These are phyloP conservation scores for Metarhizium album DNA, from an alignment of 2,329 filamentous ascomycete species.

Conservation along the genomic window DNA sequence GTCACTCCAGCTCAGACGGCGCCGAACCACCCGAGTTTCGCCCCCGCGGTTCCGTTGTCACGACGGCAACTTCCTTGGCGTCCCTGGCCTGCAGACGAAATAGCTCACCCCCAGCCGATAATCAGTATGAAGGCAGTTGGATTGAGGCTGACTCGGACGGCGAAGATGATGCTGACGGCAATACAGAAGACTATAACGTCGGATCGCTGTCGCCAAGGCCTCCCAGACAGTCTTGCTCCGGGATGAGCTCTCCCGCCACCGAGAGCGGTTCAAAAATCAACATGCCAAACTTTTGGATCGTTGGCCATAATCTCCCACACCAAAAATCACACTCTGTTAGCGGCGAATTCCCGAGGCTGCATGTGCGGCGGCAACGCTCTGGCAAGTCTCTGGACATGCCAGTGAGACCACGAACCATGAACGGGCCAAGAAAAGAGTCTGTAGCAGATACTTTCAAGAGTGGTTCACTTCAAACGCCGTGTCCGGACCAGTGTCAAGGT, in stretches of 20 bases:
- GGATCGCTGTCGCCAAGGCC: constrained; percentile 20
- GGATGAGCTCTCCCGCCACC: constrained; percentile 1
- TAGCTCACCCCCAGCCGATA: constrained; percentile 10
- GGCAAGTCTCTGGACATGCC: constrained; percentile 13
- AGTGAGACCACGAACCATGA: not conserved
- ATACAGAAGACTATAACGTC: constrained; percentile 1
- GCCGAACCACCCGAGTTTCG: constrained; percentile 22
- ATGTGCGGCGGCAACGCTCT: constrained; percentile 7
- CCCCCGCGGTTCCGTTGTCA: constrained; percentile 24
- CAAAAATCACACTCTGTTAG: constrained; percentile 16
- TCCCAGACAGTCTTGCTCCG: constrained; percentile 15
- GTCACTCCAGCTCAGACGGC: constrained; percentile 20
- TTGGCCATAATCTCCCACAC: constrained; percentile 7
- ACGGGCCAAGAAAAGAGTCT: not conserved
- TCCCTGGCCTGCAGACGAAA: constrained; percentile 17
- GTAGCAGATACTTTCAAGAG: not conserved
- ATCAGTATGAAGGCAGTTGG: constrained; percentile 23
- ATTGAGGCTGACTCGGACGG: constrained; percentile 26
- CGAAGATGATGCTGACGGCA: constrained; percentile 14
- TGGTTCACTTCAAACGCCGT: not conserved
- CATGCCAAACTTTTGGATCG: not conserved
- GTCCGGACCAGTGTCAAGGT: not conserved
- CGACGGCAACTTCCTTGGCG: constrained; percentile 25
- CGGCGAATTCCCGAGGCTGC: constrained; percentile 4
- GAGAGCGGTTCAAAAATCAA: not conserved